Base-by-base conservation (phyloP, 495 filamentous ascomycete genomes). In the Penicillium herquei region DNA sequence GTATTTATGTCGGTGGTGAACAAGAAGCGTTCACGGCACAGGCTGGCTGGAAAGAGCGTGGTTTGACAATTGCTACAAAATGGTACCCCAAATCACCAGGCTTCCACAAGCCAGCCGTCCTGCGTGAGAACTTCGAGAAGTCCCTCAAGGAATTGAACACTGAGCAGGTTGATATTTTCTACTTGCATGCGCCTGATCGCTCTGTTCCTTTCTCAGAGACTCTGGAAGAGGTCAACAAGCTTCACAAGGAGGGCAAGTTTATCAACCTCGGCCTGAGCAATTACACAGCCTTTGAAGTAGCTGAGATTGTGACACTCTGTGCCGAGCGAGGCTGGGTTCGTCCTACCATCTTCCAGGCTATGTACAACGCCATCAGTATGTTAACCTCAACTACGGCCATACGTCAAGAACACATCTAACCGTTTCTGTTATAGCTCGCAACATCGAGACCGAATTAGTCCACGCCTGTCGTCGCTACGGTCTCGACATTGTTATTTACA, bases 191-290 rank as follows among this genome's bases (percentile, higher is more conserved):
- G 4, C 79, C 92, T 4, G 92, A 96, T 69, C 83, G 90, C 7
- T 81, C 79, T 0, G 82, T 85, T 4, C 88, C 88, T 9, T 96
- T 95, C 63, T 81, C 83, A 3, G 88, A 92, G 59, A 93, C 92
- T 0, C 80, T 96, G 32, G 77, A 84, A 54, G 87, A 83, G 39
- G 81, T 90, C 54, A 83, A 97, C 69, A 79, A 91, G 67, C 71
- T 95, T 48, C 89, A 96, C 74, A 89, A 91, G 70, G 83, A 88
- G 56, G 91, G 92, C 43, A 96, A 93, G 63, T 96, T 97, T 66
- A 84, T 90, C 14, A 78, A 83, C 51, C 75, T 97, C 26, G 92
- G 90, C 17, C 68, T 97, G 59, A 87, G 82, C 51, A 97, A 96
- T 71, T 96, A 84, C 64, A 89, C 92, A 3, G 84, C 92, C 7